Evolutionary conservation across 192 early-diverging fungal species (phyloP), one percentile per base, ranked within the genome.

Genomic region (Coemansia sp.): DNA sequence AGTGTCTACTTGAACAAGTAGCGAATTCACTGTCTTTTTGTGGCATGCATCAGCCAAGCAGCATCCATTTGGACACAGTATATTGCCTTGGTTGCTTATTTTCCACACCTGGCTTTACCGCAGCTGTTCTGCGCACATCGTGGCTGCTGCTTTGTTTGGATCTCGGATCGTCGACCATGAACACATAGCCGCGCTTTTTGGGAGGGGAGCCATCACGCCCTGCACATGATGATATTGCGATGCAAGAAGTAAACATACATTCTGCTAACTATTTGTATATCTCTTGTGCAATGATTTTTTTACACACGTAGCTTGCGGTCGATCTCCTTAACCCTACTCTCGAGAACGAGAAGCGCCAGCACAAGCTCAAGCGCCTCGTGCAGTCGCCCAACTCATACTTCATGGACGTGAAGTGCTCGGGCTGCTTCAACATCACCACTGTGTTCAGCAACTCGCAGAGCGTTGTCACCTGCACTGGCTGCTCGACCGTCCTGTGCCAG

Each of bases 401-500:
- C 85, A 97, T 98, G 95, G 96, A 98, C 73, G 95, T 98, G 67
- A 97, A 96, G 87, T 97, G 95, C 88, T 85, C 92, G 62, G 92
- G 90, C 86, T 98, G 96, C 90, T 90, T 93, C 83, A 88, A 92
- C 82, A 96, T 99, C 86, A 98, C 95, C 85, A 97, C 95, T 76
- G 95, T 99, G 76, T 99, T 99, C 91, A 92, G 89, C 86, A 96
- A 99, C 87, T 95, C 96, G 79, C 96, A 99, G 85, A 95, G 95
- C 71, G 97, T 99, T 60, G 97, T 99, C 63, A 79, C 96, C 64
- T 99, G 97, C 91, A 85, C 89, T 67, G 90, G 91, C 68, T 99
- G 97, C 89, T 88, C 92, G 71, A 95, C 94, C 75, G 96, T 99
- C 69, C 91, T 99, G 75, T 97, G 93, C 87, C 96, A 98, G 86